These are phyloP conservation scores for Moniliophthora roreri DNA, from an alignment of 1,284 basidiomycete genomes.

Conservation along the genomic window DNA sequence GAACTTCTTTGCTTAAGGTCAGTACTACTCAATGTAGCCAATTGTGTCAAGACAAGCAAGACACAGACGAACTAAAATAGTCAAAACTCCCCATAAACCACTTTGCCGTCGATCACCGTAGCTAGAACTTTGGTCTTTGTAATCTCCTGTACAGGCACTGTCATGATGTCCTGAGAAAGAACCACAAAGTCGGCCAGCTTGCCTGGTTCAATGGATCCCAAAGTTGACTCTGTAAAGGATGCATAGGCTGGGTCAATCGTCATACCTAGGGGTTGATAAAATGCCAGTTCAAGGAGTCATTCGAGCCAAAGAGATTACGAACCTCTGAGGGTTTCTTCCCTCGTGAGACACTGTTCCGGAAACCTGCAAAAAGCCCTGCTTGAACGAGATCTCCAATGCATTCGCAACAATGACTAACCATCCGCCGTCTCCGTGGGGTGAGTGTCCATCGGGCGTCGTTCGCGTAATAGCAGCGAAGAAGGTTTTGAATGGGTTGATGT, in stretches of 20 bases:
- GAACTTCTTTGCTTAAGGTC: too few relatives aligned
- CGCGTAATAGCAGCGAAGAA: constrained; percentile 88
- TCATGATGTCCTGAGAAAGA: constrained; percentile 80
- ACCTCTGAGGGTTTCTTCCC: constrained; percentile 45
- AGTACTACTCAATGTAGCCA: too few relatives aligned
- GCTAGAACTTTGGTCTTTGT: constrained; percentile 38
- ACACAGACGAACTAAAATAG: too few relatives aligned
- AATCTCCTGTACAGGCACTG: constrained; percentile 51
- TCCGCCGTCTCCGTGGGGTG: constrained; percentile 79
- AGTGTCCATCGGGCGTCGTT: constrained; percentile 64
- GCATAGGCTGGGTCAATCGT: constrained; percentile 88
- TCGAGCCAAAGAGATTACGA: constrained; percentile 33
- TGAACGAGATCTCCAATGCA: too few relatives aligned
- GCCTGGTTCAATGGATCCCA: constrained; percentile 70
- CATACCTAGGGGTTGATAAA: constrained; percentile 76
- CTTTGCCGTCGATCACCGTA: constrained; percentile 62
- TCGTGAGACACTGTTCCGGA: constrained; percentile 5
- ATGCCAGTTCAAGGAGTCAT: constrained; percentile 74
- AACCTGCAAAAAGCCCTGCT: background rate
- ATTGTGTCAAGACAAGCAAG: too few relatives aligned
- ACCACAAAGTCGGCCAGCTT: constrained; percentile 88
- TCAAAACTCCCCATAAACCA: constrained; percentile 69
- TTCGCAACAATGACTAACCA: too few relatives aligned
- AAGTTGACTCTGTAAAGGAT: constrained; percentile 69
- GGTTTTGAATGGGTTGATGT: constrained; percentile 77